phyloP scores from a whole-genome alignment of 768 basidiomycete species.

The Calvatia gigantea region DNA sequence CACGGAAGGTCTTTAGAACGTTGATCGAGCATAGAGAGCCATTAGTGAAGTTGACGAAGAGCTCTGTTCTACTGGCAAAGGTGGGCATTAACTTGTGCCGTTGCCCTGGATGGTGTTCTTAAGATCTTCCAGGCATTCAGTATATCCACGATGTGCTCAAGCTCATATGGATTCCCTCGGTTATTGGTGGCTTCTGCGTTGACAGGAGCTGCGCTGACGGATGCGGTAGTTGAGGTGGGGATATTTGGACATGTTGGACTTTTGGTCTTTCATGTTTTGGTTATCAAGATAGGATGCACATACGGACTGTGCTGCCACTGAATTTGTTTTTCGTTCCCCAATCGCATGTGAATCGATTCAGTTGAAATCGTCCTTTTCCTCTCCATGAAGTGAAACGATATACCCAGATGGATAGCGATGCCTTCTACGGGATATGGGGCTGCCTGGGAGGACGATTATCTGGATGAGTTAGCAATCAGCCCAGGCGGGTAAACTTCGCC shows the following conservation, averaged over 20 bases:
- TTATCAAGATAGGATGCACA: conserved; percentile 5
- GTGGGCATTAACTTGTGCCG: neutral
- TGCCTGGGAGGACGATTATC: no score
- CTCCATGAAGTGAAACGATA: no score
- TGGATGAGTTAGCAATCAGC: no score
- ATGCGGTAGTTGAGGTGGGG: conserved; percentile 12
- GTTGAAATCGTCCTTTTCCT: no score
- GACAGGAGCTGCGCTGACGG: conserved; percentile 11
- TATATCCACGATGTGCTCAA: conserved; percentile 11
- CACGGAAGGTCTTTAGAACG: neutral
- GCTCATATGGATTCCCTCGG: conserved; percentile 7
- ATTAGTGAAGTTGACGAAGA: conserved; percentile 6
- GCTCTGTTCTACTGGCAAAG: conserved; percentile 15
- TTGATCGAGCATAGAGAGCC: neutral
- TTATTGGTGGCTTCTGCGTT: conserved; percentile 7
- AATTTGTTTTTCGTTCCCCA: neutral
- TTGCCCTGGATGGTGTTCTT: neutral
- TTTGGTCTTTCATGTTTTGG: conserved; percentile 11
- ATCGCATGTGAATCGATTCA: no score
- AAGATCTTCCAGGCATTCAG: conserved; percentile 11
- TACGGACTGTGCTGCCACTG: neutral
- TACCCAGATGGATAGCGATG: no score
- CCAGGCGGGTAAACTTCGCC: no score
- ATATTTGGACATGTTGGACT: conserved; percentile 10
- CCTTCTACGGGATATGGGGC: no score